Evolutionary conservation across 345 rosid genomes (phyloP).

Genomic region (Salix arbutifolia): DNA sequence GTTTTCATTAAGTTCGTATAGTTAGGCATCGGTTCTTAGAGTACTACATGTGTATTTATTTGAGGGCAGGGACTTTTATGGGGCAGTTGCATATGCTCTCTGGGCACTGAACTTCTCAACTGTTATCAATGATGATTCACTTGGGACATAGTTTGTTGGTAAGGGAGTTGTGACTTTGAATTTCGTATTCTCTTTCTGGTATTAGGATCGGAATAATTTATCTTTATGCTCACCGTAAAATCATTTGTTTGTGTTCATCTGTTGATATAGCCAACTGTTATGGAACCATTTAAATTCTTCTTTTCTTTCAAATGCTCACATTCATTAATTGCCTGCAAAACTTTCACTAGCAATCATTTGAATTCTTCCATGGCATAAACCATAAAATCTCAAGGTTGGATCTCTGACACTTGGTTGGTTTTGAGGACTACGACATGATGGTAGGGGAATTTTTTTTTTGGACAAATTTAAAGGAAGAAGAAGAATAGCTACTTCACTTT

Average conservation of each 20-base stretch:
- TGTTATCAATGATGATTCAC: not conserved
- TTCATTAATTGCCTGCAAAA: not conserved
- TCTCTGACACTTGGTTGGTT: not conserved
- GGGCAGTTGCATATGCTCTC: not conserved
- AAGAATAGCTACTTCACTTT: not conserved
- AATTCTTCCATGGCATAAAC: not conserved
- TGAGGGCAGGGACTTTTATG: not conserved
- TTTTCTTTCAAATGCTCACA: not conserved
- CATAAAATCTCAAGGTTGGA: not conserved
- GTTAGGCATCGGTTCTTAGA: not conserved
- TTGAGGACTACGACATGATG: not conserved
- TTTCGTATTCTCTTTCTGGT: not conserved
- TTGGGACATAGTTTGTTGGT: not conserved
- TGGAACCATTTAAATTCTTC: not conserved
- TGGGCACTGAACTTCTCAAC: not conserved
- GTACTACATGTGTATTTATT: not conserved
- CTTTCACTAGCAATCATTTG: not conserved
- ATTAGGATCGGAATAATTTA: not conserved
- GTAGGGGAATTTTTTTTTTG: not conserved
- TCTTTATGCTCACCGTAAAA: not conserved
- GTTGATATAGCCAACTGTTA: not conserved
- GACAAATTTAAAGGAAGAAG: not conserved
- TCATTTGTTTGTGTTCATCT: not conserved
- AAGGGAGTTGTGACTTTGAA: not conserved
- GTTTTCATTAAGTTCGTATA: not conserved